phyloP scores from a whole-genome alignment of 2,329 filamentous ascomycete species.

The Chrysoporthe cubensis region DNA sequence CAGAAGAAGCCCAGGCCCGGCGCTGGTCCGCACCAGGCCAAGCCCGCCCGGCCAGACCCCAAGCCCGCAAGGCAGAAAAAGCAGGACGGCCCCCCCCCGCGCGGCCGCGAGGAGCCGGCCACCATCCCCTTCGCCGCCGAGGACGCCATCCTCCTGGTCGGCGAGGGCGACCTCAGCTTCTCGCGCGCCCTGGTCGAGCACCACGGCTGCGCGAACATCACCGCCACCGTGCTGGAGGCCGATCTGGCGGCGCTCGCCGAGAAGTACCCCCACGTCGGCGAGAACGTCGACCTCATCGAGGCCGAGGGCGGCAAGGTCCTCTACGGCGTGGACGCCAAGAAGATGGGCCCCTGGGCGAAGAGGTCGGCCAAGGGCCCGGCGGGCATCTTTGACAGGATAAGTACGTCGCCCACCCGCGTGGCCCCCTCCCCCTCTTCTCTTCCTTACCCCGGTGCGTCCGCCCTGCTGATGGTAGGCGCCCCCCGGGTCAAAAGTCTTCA shows the following conservation, averaged over 20 bases:
- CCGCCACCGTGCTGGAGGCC: conserved; percentile 71
- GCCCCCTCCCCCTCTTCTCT: not conserved
- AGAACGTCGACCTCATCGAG: conserved; percentile 60
- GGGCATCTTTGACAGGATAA: conserved; percentile 70
- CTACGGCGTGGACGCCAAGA: conserved; percentile 71
- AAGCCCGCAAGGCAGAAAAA: conserved; percentile 30
- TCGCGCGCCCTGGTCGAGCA: conserved; percentile 67
- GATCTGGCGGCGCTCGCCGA: conserved; percentile 58
- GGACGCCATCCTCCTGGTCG: conserved; percentile 74
- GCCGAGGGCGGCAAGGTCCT: conserved; percentile 51
- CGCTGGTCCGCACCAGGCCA: conserved; percentile 13
- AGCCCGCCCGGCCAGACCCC: conserved; percentile 13
- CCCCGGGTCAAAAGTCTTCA: conserved; percentile 63
- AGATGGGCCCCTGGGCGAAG: conserved; percentile 55
- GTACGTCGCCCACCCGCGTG: conserved; percentile 6
- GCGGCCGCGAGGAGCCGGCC: conserved; percentile 40
- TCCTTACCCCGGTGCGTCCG: not conserved
- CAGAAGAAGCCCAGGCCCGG: conserved; percentile 18
- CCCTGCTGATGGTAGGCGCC: not conserved
- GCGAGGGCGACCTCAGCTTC: conserved; percentile 83
- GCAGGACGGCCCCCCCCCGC: conserved; percentile 7
- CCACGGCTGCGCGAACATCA: conserved; percentile 68
- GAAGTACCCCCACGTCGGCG: conserved; percentile 75
- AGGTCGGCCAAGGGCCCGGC: conserved; percentile 40
- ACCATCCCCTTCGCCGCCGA: conserved; percentile 69